phyloP scores from a whole-genome alignment of 2,329 filamentous ascomycete genomes.

The Hirsutella rhossiliensis region DNA sequence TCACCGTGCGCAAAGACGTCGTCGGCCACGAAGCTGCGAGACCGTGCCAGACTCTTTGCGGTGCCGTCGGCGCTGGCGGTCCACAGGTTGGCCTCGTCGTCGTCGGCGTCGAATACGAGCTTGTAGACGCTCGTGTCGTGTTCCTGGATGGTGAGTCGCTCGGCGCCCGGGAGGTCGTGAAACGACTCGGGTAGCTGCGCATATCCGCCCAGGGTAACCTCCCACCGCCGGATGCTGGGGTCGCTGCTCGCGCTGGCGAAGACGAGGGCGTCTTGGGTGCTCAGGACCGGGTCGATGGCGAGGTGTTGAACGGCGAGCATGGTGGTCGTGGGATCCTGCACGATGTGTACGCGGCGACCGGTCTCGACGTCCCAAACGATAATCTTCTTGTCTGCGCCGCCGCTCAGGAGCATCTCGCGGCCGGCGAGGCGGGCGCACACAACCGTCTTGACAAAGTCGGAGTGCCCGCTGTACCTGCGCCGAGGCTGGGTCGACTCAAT shows the following conservation, averaged over 20 bases:
- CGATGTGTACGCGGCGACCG: slow-evolving; percentile 56
- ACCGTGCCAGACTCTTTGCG: slow-evolving; percentile 64
- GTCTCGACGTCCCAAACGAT: slow-evolving; percentile 70
- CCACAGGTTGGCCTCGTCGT: slow-evolving; percentile 66
- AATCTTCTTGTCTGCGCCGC: slow-evolving; percentile 67
- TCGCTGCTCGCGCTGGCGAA: slow-evolving; percentile 75
- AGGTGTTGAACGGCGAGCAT: slow-evolving; percentile 76
- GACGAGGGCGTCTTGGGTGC: slow-evolving; percentile 34
- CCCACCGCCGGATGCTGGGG: slow-evolving; percentile 69
- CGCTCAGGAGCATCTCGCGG: slow-evolving; percentile 56
- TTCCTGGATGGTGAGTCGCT: slow-evolving; percentile 49
- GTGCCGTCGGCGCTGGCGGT: slow-evolving; percentile 88
- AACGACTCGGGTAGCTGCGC: slow-evolving; percentile 41
- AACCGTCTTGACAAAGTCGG: slow-evolving; percentile 84
- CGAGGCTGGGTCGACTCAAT: slow-evolving; percentile 39
- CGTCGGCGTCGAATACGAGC: slow-evolving; percentile 54
- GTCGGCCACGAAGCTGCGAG: slow-evolving; percentile 56
- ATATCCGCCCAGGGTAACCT: slow-evolving; percentile 38
- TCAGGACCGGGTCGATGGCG: slow-evolving; percentile 56
- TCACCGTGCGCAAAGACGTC: slow-evolving; percentile 71
- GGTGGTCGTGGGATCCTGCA: slow-evolving; percentile 59
- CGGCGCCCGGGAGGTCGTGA: slow-evolving; percentile 25
- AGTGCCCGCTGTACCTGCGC: slow-evolving; percentile 62
- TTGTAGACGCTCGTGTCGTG: slow-evolving; percentile 90
- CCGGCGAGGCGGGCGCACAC: slow-evolving; percentile 48